Conservation (phyloP, 2,329 filamentous ascomycete species). For the Fusarium redolens region DNA sequence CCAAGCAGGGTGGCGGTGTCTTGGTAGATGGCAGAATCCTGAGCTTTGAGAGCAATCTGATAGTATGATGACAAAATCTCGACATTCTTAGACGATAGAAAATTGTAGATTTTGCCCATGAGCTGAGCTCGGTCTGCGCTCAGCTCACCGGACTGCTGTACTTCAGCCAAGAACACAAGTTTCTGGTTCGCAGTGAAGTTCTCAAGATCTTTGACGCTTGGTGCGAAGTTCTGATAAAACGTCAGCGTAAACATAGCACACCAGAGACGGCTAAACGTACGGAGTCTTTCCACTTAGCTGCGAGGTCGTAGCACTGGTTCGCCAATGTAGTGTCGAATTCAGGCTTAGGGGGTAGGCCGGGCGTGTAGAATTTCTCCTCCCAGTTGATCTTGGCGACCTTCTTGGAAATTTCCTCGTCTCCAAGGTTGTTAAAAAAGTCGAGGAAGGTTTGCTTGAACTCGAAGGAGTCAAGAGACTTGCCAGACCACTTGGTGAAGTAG, state of each 20-base stretch:
- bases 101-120: constrained; percentile 80
- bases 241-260: constrained; percentile 26
- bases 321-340: constrained; percentile 90
- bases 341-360: constrained; percentile 90
- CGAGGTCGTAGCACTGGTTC: constrained; percentile 84
- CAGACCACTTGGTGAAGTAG: constrained; percentile 88
- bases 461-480: constrained; percentile 90
- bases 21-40: constrained; percentile 74
- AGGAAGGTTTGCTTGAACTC: constrained; percentile 93
- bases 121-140: constrained; percentile 72
- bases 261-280: constrained; percentile 52
- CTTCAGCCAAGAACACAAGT: constrained; percentile 86
- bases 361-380: constrained; percentile 89
- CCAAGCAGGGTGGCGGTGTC: constrained; percentile 81
- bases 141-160: constrained; percentile 75
- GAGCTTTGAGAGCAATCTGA: constrained; percentile 79
- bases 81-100: constrained; percentile 81
- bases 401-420: constrained; percentile 71
- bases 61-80: constrained; percentile 87
- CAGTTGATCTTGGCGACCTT: constrained; percentile 84
- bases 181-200: constrained; percentile 87
- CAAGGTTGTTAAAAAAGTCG: constrained; percentile 78
- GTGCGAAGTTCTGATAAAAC: constrained; percentile 66
- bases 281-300: constrained; percentile 80
- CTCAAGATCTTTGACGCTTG: constrained; percentile 74